Percentiles rank a stretch among this genome's conserved stretches.
Evolutionary conservation across 1,139 yeast species (phyloP).

Genomic region (Chernovozyma sophiae-reginae): DNA sequence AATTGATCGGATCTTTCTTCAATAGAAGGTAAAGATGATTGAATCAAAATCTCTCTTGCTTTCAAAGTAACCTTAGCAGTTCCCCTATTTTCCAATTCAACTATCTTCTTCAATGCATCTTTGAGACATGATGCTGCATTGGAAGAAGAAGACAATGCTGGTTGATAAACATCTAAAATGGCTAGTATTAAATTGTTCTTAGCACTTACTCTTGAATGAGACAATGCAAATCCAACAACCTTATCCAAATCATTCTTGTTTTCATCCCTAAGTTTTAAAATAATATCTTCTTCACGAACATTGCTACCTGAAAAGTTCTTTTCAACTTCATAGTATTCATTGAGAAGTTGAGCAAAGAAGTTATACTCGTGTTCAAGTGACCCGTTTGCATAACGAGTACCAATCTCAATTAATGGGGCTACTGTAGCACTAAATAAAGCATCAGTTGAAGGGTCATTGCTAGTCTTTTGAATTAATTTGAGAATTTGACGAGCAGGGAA

Average conservation of each 20-base stretch:
- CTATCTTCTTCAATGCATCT: slow-evolving; percentile 68
- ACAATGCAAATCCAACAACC: slow-evolving; percentile 70
- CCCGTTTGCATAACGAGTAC: slow-evolving; percentile 69
- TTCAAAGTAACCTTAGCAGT: slow-evolving; percentile 94
- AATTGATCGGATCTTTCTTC: slow-evolving; percentile 95
- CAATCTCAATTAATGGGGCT: slow-evolving; percentile 70
- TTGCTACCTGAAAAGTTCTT: slow-evolving; percentile 69
- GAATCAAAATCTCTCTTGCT: slow-evolving; percentile 93
- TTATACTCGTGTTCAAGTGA: slow-evolving; percentile 77
- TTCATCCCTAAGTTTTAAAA: slow-evolving; percentile 82
- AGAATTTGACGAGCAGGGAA: slow-evolving; percentile 88
- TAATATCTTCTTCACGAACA: slow-evolving; percentile 80
- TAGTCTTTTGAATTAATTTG: slow-evolving; percentile 55
- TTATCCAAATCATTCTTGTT: slow-evolving; percentile 69
- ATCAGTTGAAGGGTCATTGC: slow-evolving; percentile 48
- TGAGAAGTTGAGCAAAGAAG: slow-evolving; percentile 65
- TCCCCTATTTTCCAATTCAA: slow-evolving; percentile 82
- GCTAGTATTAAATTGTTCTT: slow-evolving; percentile 88
- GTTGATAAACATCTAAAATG: slow-evolving; percentile 76
- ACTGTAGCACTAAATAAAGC: slow-evolving; percentile 50
- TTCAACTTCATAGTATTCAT: slow-evolving; percentile 75
- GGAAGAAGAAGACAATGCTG: slow-evolving; percentile 63
- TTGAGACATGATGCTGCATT: slow-evolving; percentile 69
- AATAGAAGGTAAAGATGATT: slow-evolving; percentile 93
- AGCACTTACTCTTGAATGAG: slow-evolving; percentile 91